Evolutionary conservation across 2,329 filamentous ascomycete species (phyloP).

Genomic region (Colletotrichum truncatum): DNA sequence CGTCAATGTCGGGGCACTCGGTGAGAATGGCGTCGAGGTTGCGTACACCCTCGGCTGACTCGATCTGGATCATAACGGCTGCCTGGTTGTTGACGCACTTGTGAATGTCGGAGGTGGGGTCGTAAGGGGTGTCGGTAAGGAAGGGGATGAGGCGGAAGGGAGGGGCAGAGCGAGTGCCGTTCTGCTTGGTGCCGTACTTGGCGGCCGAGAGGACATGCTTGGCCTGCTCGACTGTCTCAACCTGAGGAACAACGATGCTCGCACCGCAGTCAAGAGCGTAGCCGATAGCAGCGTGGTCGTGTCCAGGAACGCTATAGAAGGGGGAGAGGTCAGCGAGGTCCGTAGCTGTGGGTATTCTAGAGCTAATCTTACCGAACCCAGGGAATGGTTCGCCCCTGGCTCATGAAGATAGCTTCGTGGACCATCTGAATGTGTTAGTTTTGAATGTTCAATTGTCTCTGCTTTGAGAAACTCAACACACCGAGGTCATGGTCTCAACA

Average conservation of each 20-base stretch:
- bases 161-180: constrained; percentile 54
- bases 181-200: constrained; percentile 51
- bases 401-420: constrained; percentile 56
- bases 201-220: constrained; percentile 51
- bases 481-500: constrained; percentile 58
- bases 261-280: constrained; percentile 59
- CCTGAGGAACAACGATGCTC: constrained; percentile 55
- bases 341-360: not conserved
- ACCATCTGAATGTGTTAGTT: constrained; percentile 43
- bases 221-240: constrained; percentile 56
- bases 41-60: constrained; percentile 49
- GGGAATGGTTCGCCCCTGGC: constrained; percentile 53
- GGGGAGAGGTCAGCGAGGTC: not conserved
- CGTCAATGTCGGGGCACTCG: constrained; percentile 54
- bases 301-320: constrained; percentile 46
- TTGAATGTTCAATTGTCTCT: not conserved
- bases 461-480: not conserved
- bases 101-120: constrained; percentile 44
- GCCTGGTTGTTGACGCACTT: constrained; percentile 55
- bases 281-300: constrained; percentile 56
- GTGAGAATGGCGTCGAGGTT: constrained; percentile 61
- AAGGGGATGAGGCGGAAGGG: constrained; percentile 51
- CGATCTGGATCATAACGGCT: constrained; percentile 58
- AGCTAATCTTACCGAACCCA: constrained; percentile 44
- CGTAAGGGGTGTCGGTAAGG: constrained; percentile 47